These are phyloP conservation scores for Cajanus cajan DNA, from an alignment of 306 rosid genomes.

Conservation along the genomic window DNA sequence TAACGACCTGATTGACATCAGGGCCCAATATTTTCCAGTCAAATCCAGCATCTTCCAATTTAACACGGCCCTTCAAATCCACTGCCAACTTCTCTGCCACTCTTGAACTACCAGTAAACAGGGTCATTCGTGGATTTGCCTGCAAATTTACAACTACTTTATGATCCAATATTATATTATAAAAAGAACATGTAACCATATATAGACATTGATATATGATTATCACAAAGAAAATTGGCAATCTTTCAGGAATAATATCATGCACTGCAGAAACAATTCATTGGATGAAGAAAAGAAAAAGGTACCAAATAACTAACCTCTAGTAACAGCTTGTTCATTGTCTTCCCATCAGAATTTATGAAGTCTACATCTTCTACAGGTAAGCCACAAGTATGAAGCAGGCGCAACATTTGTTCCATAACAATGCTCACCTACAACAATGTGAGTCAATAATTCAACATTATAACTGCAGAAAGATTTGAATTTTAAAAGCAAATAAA, in stretches of 20 bases:
- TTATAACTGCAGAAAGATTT: neutral
- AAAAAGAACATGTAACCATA: constrained; percentile 1
- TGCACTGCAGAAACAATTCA: neutral
- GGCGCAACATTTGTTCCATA: constrained; percentile 94
- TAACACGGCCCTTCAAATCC: constrained; percentile 84
- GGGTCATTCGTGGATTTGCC: constrained; percentile 94
- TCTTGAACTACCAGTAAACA: constrained; percentile 97
- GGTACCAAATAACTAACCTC: constrained; percentile 57
- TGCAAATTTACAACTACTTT: constrained; percentile 36
- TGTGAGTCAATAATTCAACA: constrained; percentile 13
- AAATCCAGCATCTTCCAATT: constrained; percentile 97
- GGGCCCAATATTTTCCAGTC: constrained; percentile 99
- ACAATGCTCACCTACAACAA: constrained; percentile 86
- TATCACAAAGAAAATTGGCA: neutral
- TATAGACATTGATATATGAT: neutral
- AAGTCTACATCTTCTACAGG: constrained; percentile 85
- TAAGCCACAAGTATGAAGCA: constrained; percentile 89
- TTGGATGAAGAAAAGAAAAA: constrained; percentile 4
- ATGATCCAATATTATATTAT: neutral
- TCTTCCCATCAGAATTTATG: constrained; percentile 88
- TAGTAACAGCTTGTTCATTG: constrained; percentile 81
- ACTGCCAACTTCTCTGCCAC: constrained; percentile 90
- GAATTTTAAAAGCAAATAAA: neutral
- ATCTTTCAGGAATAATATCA: constrained; percentile 10
- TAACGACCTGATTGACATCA: constrained; percentile 96